Percentiles rank a stretch among this genome's conserved stretches.
These are phyloP conservation scores for Solanum arcanum DNA, from an alignment of 257 asterid genomes.

Conservation along the genomic window DNA sequence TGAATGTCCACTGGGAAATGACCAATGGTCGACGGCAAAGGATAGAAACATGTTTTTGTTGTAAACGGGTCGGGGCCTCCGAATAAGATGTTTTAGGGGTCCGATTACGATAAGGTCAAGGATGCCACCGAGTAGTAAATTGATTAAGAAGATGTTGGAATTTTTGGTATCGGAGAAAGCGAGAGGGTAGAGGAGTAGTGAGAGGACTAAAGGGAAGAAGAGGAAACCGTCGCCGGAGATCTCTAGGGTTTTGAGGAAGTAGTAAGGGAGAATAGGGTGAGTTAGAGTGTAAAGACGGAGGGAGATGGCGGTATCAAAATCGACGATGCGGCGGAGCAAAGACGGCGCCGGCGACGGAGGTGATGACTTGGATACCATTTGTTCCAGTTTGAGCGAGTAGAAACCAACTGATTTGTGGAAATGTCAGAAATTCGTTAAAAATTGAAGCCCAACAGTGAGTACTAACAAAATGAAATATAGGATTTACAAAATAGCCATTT, in stretches of 20 bases:
- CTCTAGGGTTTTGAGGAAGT: conserved; percentile 67
- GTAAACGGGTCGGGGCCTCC: conserved; percentile 84
- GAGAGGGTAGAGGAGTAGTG: conserved; percentile 32
- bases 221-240: conserved; percentile 93
- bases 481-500: neutral
- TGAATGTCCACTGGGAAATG: conserved; percentile 90
- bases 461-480: too few relatives aligned
- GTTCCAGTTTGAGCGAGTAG: neutral
- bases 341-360: conserved; percentile 21
- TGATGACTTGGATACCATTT: conserved; percentile 20
- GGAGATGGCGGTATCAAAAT: conserved; percentile 55
- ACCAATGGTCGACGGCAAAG: conserved; percentile 94
- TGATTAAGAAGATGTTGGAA: conserved; percentile 26
- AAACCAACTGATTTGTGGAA: neutral
- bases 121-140: conserved; percentile 55
- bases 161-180: conserved; percentile 1
- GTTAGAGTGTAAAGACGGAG: conserved; percentile 55
- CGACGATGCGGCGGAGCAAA: conserved; percentile 31
- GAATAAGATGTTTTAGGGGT: conserved; percentile 47
- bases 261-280: conserved; percentile 59
- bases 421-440: neutral
- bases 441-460: neutral
- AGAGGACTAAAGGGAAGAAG: conserved; percentile 62
- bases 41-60: conserved; percentile 69
- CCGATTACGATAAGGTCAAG: conserved; percentile 60